Base-by-base conservation (phyloP, 257 asterid genomes). In the Striga asiatica region DNA sequence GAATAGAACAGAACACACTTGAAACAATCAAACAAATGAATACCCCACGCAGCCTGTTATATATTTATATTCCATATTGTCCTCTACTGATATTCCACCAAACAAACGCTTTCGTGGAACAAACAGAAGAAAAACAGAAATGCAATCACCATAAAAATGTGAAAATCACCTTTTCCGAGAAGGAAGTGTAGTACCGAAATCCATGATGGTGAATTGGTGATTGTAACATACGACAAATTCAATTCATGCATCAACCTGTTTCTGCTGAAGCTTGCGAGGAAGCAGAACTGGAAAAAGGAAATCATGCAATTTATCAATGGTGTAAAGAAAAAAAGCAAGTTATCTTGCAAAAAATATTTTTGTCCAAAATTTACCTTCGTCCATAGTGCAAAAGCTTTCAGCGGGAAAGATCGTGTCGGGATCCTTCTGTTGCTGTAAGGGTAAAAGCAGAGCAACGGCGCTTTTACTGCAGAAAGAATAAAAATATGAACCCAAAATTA, bases 391-490 rank as follows among this genome's bases (percentile, higher is more conserved):
- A 64, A 73, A 79, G 50, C 93, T 78, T 48, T 74, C 81, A 7
- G 51, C 69, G 11, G 77, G 93, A 10, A 88, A 92, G 31, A 84
- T 65, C 48, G 47, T 45, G 62, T 77, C 83, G 29, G 89, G 86
- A 31, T 81, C 76, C 67, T 82, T 54, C 56, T 66, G 69, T 62
- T 59, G 80, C 76, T 80, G 85, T 78, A 67, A 66, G 29, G 93
- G 71, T 51, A 92, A 65, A 56, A 54, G 61, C 76, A 69, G 54
- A 42, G 82, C 91, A 77, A 88, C 78, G 11, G 70, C 69, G 69
- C 64, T 74, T 81, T 81, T 88, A 64, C 98, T 92, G 94, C 85
- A 76, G 58, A 66, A 54, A 65, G 57, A 66, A 51, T 23, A 71
- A 17, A 42, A 20, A 37, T 21, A 57, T n/a, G n/a, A n/a, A 42